Evolutionary conservation across 176 grass and related monocot species (phyloP).

Genomic region (Raddia distichophylla): DNA sequence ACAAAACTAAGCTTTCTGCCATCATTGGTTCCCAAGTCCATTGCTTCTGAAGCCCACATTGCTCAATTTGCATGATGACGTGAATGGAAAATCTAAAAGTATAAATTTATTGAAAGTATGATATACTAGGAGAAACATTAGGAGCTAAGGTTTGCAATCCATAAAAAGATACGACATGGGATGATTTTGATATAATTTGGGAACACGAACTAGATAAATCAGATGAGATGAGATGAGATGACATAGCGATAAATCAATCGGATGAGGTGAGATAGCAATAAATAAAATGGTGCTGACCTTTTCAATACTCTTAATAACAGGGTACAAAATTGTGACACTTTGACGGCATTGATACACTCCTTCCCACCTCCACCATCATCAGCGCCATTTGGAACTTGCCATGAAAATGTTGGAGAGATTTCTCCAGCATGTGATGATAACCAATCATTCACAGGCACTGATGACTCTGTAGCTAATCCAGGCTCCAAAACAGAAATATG

Average conservation of each 20-base stretch:
- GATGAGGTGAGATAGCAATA: conserved; percentile 35
- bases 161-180: conserved; percentile 19
- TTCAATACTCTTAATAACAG: conserved; percentile 72
- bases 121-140: conserved; percentile 17
- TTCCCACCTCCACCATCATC: conserved; percentile 86
- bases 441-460: conserved; percentile 68
- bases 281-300: conserved; percentile 61
- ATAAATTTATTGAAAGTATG: conserved; percentile 38
- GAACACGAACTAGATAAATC: conserved; percentile 26
- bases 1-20: conserved; percentile 90
- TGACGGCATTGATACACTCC: conserved; percentile 75
- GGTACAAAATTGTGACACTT: conserved; percentile 60
- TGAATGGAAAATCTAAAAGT: conserved; percentile 71
- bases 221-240: too few species aligned
- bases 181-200: conserved; percentile 31
- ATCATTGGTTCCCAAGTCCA: conserved; percentile 92
- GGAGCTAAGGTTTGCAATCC: conserved; percentile 24
- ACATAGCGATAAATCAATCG: neutral
- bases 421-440: conserved; percentile 68
- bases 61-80: conserved; percentile 82
- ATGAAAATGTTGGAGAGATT: conserved; percentile 76
- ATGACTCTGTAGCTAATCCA: conserved; percentile 53
- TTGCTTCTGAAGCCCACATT: conserved; percentile 77
- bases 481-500: conserved; percentile 72
- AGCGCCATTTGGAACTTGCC: conserved; percentile 83